A percentile compares a stretch with the other conserved stretches of the same genome.
Evolutionary conservation across 768 basidiomycete species (phyloP).

Genomic region (Tulasnella calospora): DNA sequence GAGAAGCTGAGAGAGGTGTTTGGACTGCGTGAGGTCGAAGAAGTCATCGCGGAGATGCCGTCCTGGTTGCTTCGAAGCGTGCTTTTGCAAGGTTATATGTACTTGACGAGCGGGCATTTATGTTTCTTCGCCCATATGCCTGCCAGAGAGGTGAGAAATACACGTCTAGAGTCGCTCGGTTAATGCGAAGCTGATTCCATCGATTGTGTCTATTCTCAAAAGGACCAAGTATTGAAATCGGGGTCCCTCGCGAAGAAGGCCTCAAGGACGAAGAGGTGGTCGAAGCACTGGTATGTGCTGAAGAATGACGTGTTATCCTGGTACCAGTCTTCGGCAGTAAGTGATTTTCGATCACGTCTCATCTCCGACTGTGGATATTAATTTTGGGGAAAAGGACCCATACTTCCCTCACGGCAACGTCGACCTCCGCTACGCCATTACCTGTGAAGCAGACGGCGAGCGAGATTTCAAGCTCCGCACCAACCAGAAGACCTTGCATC

Average conservation of each 20-base stretch:
- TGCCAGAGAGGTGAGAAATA: constrained; percentile 65
- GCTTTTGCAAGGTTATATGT: constrained; percentile 98
- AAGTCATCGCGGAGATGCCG: constrained; percentile 87
- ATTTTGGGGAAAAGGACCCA: constrained; percentile 64
- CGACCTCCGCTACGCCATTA: constrained; percentile 88
- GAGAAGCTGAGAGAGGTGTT: constrained; percentile 88
- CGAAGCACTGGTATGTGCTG: constrained; percentile 93
- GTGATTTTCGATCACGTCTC: constrained; percentile 29
- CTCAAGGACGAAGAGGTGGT: constrained; percentile 83
- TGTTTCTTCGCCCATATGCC: constrained; percentile 98
- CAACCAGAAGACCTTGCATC: constrained; percentile 64
- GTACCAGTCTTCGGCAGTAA: constrained; percentile 90
- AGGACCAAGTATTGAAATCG: constrained; percentile 92
- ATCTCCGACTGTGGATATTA: neutral
- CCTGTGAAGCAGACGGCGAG: constrained; percentile 75
- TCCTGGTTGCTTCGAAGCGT: constrained; percentile 84
- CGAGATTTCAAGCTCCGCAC: constrained; percentile 79
- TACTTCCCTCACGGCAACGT: constrained; percentile 97
- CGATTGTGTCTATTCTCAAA: neutral
- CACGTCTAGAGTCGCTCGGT: neutral
- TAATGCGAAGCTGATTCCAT: neutral
- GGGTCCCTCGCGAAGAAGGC: constrained; percentile 85
- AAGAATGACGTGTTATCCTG: constrained; percentile 95
- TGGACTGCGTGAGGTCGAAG: constrained; percentile 69
- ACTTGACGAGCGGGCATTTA: constrained; percentile 84